Evolutionary conservation across 306 rosid species (phyloP).

Genomic region (Nissolia schottii): DNA sequence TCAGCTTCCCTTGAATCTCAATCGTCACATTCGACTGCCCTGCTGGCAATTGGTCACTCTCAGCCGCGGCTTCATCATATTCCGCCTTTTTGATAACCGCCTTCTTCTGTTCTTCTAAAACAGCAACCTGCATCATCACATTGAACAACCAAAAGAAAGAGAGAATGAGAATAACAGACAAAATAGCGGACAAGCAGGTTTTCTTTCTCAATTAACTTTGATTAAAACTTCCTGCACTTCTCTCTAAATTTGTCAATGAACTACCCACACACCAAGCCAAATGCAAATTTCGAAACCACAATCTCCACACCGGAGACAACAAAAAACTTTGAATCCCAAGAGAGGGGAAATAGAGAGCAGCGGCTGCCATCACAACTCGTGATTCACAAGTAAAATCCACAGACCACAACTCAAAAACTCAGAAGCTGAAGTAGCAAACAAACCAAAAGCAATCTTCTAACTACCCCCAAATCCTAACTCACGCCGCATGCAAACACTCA

Average conservation of each 20-base stretch:
- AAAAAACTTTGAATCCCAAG: not conserved
- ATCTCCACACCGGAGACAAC: not conserved
- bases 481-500: conserved; percentile 5
- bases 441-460: not conserved
- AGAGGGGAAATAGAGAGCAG: no score
- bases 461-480: conserved; percentile 10
- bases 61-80: conserved; percentile 30
- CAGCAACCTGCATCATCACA: conserved; percentile 61
- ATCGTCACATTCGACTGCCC: conserved; percentile 19
- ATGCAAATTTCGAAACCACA: no score
- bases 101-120: conserved; percentile 69
- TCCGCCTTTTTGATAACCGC: conserved; percentile 38
- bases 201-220: not conserved
- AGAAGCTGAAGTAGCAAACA: not conserved
- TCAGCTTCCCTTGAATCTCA: conserved; percentile 31
- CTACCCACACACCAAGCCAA: conserved; percentile 2
- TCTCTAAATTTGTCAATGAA: not conserved
- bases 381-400: no score
- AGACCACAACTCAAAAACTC: not conserved
- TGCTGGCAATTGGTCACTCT: conserved; percentile 26
- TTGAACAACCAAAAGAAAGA: not conserved
- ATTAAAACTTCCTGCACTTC: not conserved
- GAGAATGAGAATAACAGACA: not conserved
- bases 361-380: no score
- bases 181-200: not conserved